Conservation (phyloP, 2,329 filamentous ascomycete genomes). For the Fusarium nurragi region DNA sequence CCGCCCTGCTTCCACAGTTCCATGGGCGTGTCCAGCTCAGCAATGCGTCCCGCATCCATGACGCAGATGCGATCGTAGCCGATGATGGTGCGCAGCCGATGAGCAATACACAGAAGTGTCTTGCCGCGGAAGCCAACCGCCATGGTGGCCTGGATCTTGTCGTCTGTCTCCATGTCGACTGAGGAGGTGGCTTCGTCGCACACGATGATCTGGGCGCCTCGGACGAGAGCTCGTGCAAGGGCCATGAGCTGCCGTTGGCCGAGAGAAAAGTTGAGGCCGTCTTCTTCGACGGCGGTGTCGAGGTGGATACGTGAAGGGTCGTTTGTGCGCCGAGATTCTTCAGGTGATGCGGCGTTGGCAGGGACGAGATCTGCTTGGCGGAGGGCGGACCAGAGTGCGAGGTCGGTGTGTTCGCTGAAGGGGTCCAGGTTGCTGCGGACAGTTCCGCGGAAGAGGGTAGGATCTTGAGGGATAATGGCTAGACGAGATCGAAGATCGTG, state of each 20-base stretch:
- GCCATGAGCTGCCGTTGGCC: conserved; percentile 97
- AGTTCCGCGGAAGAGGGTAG: conserved; percentile 83
- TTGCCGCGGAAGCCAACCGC: conserved; percentile 84
- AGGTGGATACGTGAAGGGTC: conserved; percentile 80
- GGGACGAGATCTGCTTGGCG: conserved; percentile 79
- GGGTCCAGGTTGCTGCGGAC: conserved; percentile 83
- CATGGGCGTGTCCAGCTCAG: conserved; percentile 82
- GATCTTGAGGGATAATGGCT: conserved; percentile 86
- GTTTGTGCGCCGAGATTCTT: conserved; percentile 71
- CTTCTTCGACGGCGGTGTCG: conserved; percentile 87
- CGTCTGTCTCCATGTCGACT: conserved; percentile 96
- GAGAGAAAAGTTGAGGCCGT: conserved; percentile 94
- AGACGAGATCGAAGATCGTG: conserved; percentile 79
- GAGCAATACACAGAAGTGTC: conserved; percentile 92
- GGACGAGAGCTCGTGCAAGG: conserved; percentile 87
- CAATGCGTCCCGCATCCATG: conserved; percentile 90
- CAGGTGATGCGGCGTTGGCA: conserved; percentile 67
- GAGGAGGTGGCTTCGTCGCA: conserved; percentile 95
- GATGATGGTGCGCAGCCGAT: conserved; percentile 90
- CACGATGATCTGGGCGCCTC: conserved; percentile 89
- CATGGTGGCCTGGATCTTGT: conserved; percentile 93
- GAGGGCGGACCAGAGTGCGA: conserved; percentile 80
- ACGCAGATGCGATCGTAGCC: conserved; percentile 96
- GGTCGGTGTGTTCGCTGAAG: conserved; percentile 79
- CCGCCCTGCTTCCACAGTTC: conserved; percentile 76